Evolutionary conservation across 108 stramenopile species (phyloP).

Genomic region (Cylindrotheca closterium): DNA sequence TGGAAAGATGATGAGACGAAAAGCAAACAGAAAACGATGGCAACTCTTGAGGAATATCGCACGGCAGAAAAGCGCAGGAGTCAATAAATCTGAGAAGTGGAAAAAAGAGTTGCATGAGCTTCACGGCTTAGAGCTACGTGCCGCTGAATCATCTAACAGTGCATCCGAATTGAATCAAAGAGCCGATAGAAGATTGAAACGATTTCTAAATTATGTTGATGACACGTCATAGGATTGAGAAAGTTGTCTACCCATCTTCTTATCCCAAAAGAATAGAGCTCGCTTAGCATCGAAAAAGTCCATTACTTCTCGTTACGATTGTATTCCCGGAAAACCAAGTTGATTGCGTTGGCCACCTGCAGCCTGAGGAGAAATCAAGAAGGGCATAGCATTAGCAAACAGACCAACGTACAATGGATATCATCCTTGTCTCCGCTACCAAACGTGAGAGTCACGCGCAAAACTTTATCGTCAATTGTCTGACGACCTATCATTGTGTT

Average conservation of each 20-base stretch:
- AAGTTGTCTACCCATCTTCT: too few relatives aligned
- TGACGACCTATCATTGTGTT: slow-evolving; percentile 38
- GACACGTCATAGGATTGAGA: too few relatives aligned
- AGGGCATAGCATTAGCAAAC: too few relatives aligned
- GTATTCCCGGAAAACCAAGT: too few relatives aligned
- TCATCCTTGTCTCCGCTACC: too few relatives aligned
- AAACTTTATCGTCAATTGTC: slow-evolving; percentile 25
- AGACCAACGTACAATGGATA: too few relatives aligned
- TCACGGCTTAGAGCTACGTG: not conserved
- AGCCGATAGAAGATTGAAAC: not conserved
- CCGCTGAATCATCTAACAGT: not conserved
- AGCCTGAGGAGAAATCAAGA: too few relatives aligned
- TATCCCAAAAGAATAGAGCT: too few relatives aligned
- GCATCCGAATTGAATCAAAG: not conserved
- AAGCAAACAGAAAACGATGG: not conserved
- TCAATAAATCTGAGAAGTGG: not conserved
- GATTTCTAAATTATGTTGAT: too few relatives aligned
- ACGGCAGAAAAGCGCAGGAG: not conserved
- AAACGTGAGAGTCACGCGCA: slow-evolving; percentile 22
- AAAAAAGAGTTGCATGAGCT: not conserved
- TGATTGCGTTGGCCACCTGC: too few relatives aligned
- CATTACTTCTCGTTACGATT: too few relatives aligned
- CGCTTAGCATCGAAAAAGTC: too few relatives aligned
- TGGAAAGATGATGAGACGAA: not conserved
- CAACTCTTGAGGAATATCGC: not conserved